Conservation (phyloP, 2,329 filamentous ascomycete species). For the Aaosphaeria arxii region DNA sequence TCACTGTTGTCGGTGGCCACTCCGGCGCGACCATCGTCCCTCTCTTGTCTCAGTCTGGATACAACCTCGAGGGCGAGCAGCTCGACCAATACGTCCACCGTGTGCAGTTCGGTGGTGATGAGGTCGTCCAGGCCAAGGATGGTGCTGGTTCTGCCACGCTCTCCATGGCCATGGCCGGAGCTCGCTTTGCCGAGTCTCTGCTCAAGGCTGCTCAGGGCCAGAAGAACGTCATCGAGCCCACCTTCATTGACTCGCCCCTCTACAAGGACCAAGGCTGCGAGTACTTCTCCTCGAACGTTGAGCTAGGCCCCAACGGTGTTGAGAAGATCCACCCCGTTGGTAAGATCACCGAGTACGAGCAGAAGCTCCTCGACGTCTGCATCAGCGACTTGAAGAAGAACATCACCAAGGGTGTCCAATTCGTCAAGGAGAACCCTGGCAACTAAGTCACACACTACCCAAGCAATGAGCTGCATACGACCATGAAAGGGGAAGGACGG, state of each 20-base stretch:
- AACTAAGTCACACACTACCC: neutral
- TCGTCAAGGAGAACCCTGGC: slow-evolving; percentile 57
- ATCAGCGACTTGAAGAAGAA: slow-evolving; percentile 85
- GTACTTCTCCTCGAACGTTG: slow-evolving; percentile 94
- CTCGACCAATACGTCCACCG: slow-evolving; percentile 79
- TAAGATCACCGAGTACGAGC: slow-evolving; percentile 78
- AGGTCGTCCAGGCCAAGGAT: slow-evolving; percentile 99
- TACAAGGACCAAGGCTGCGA: slow-evolving; percentile 98
- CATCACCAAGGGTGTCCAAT: slow-evolving; percentile 84
- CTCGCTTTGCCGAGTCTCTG: slow-evolving; percentile 80
- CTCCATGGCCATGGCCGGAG: slow-evolving; percentile 97
- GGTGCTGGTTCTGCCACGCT: slow-evolving; percentile 95
- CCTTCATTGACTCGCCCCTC: slow-evolving; percentile 93
- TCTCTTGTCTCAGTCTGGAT: slow-evolving; percentile 89
- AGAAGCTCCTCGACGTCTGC: slow-evolving; percentile 84
- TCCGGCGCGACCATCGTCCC: slow-evolving; percentile 98
- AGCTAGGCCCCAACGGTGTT: slow-evolving; percentile 94
- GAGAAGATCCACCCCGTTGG: slow-evolving; percentile 90
- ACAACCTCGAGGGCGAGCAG: slow-evolving; percentile 77
- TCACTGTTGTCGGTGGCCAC: slow-evolving; percentile 96
- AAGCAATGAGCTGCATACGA: too few relatives aligned
- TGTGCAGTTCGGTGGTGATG: slow-evolving; percentile 98
- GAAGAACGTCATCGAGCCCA: slow-evolving; percentile 93
- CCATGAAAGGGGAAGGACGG: too few relatives aligned
- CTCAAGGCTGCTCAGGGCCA: slow-evolving; percentile 90